These are phyloP conservation scores for Penicillium crystallinum DNA, from an alignment of 495 filamentous ascomycete genomes.

Conservation along the genomic window DNA sequence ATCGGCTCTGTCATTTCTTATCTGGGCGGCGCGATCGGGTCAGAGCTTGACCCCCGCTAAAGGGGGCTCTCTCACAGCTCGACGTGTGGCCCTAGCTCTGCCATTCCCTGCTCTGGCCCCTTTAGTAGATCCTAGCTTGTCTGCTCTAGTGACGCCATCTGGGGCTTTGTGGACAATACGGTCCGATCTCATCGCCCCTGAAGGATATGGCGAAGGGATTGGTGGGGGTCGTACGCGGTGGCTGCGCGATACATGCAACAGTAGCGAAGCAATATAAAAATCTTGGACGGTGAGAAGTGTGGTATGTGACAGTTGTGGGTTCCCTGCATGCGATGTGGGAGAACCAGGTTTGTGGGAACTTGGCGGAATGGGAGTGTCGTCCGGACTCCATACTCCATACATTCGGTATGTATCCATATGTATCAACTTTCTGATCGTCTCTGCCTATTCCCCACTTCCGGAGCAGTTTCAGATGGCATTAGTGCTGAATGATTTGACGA, in stretches of 20 bases:
- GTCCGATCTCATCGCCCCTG: constrained; percentile 1
- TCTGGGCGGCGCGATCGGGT: constrained; percentile 11
- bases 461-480: no score
- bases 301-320: neutral
- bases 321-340: constrained; percentile 3
- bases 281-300: neutral
- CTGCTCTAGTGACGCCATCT: constrained; percentile 14
- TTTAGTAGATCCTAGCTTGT: constrained; percentile 15
- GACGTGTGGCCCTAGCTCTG: constrained; percentile 18
- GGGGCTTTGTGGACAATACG: neutral
- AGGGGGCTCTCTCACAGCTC: constrained; percentile 11
- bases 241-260: neutral
- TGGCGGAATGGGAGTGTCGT: neutral
- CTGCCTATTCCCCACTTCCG: no score
- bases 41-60: constrained; percentile 13
- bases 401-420: no score
- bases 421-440: no score
- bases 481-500: no score
- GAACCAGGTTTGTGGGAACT: neutral
- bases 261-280: neutral
- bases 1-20: constrained; percentile 20
- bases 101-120: neutral
- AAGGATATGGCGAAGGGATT: neutral
- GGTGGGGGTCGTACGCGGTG: neutral
- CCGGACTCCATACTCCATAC: no score